Conservation (phyloP, 2,329 filamentous ascomycete species). For the Diaporthe aspalathi region DNA sequence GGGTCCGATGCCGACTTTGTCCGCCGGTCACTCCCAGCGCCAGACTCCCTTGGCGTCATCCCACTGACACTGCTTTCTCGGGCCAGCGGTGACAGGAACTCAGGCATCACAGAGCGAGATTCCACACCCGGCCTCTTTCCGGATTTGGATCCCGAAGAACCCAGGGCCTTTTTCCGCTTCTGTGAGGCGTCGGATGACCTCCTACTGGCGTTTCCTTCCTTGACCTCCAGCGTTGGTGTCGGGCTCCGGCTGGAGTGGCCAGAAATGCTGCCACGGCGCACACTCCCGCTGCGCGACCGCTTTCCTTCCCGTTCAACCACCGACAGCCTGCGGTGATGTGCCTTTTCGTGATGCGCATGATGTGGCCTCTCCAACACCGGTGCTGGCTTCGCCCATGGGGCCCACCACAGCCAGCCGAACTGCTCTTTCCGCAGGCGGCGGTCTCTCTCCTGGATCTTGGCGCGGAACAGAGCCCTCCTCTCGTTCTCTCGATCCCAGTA, state of each 20-base stretch:
- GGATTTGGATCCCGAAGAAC: slow-evolving; percentile 45
- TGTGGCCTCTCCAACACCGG: slow-evolving; percentile 46
- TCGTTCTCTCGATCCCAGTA: slow-evolving; percentile 99
- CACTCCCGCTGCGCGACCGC: slow-evolving; percentile 62
- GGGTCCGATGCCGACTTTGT: slow-evolving; percentile 34
- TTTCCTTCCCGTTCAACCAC: slow-evolving; percentile 60
- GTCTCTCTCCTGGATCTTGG: slow-evolving; percentile 76
- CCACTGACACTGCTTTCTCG: slow-evolving; percentile 56
- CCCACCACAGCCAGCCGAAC: slow-evolving; percentile 87
- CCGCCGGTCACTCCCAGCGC: slow-evolving; percentile 15
- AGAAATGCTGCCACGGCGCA: slow-evolving; percentile 63
- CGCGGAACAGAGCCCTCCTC: slow-evolving; percentile 77
- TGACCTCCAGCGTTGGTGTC: slow-evolving; percentile 60
- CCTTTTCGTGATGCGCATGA: slow-evolving; percentile 54
- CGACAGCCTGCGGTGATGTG: slow-evolving; percentile 53
- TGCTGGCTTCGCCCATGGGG: slow-evolving; percentile 71
- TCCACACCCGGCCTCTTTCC: slow-evolving; percentile 59
- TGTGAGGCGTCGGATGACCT: slow-evolving; percentile 62
- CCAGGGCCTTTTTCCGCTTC: slow-evolving; percentile 63
- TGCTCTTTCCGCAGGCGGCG: slow-evolving; percentile 74
- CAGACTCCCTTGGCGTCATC: slow-evolving; percentile 29
- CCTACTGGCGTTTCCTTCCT: slow-evolving; percentile 54
- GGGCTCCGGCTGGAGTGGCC: slow-evolving; percentile 60
- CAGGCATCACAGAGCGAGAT: slow-evolving; percentile 65
- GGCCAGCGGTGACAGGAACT: slow-evolving; percentile 65